Percentiles rank a stretch among this genome's conserved stretches.
Conservation (phyloP, 495 filamentous ascomycete genomes). For the Daldinia grandis region DNA sequence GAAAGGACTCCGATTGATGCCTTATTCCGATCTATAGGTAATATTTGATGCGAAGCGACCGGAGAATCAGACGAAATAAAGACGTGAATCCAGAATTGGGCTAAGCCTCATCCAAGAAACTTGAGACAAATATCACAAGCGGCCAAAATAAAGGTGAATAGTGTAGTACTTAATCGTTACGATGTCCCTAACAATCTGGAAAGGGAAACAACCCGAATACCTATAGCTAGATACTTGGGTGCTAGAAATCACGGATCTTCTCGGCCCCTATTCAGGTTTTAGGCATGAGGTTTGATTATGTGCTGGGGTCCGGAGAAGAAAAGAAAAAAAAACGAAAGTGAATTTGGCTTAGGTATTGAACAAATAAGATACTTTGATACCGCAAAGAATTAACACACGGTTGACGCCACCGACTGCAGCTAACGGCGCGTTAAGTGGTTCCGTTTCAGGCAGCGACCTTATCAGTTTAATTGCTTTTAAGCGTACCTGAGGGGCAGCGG, state of each 20-base stretch:
- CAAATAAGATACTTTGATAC: neutral
- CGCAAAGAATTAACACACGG: neutral
- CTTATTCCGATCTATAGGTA: neutral
- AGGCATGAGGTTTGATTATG: neutral
- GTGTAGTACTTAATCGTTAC: neutral
- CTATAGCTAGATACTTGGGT: neutral
- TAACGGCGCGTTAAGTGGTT: constrained; percentile 38
- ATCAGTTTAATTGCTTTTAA: constrained; percentile 37
- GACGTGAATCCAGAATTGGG: neutral
- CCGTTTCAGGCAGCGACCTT: constrained; percentile 21
- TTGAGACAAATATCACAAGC: neutral
- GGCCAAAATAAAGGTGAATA: neutral
- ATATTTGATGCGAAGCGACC: neutral
- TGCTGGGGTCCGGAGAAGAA: neutral
- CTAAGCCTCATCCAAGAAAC: neutral
- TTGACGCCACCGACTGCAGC: neutral
- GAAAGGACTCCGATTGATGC: neutral
- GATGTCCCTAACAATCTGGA: neutral
- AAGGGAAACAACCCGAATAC: neutral
- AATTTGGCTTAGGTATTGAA: neutral
- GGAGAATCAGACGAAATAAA: neutral
- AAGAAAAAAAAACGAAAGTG: neutral
- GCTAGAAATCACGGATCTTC: neutral
- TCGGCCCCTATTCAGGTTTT: neutral
- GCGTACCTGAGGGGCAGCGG: constrained; percentile 19